These are phyloP conservation scores for Theileria equi DNA, from an alignment of 169 alveolate species.

Conservation along the genomic window DNA sequence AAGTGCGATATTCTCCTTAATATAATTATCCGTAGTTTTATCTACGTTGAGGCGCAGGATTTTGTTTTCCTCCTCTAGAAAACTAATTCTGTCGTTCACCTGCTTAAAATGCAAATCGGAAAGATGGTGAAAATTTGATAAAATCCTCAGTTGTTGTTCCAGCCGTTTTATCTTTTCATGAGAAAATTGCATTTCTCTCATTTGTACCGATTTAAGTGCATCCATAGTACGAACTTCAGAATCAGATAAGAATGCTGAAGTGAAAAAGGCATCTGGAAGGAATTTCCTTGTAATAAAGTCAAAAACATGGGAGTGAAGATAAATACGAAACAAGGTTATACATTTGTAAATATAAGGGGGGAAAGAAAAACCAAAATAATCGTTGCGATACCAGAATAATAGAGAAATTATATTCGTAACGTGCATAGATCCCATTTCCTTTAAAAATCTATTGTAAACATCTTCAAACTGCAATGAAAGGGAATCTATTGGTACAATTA, in stretches of 20 bases:
- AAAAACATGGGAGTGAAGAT: constrained; percentile 8
- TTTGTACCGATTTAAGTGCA: constrained; percentile 9
- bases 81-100: too few relatives aligned
- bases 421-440: neutral
- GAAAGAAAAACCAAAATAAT: constrained; percentile 2
- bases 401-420: neutral
- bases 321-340: constrained; percentile 10
- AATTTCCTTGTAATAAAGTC: constrained; percentile 5
- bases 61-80: too few relatives aligned
- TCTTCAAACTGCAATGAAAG: neutral
- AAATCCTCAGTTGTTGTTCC: constrained; percentile 25
- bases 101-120: neutral
- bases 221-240: too few relatives aligned
- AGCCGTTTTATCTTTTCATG: constrained; percentile 14
- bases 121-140: constrained; percentile 21
- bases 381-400: constrained; percentile 14
- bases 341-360: constrained; percentile 7
- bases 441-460: neutral
- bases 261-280: neutral
- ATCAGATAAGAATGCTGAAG: neutral
- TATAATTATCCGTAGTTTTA: too few relatives aligned
- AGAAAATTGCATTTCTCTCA: constrained; percentile 38
- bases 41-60: too few relatives aligned
- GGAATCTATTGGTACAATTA: constrained; percentile 1
- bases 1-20: too few relatives aligned